Conservation (phyloP, 1,139 yeast genomes). For the Yamadazyma blattariae region DNA sequence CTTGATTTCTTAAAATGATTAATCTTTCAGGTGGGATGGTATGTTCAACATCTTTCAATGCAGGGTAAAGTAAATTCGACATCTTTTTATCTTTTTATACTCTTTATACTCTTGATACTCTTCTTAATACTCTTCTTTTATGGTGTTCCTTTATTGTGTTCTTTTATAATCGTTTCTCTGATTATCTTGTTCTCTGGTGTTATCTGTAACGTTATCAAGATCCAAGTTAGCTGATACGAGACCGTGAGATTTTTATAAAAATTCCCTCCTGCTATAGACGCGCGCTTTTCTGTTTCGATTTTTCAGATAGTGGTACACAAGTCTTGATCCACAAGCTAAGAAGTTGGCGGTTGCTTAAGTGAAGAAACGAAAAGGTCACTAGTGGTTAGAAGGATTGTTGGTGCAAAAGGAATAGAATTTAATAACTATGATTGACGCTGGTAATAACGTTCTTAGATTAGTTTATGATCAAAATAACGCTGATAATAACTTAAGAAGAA, state of each 20-base stretch:
- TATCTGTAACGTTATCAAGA: too few relatives aligned
- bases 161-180: slow-evolving; percentile 1
- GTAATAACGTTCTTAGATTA: slow-evolving; percentile 8
- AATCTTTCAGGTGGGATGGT: slow-evolving; percentile 77
- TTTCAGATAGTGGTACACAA: too few relatives aligned
- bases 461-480: slow-evolving; percentile 34
- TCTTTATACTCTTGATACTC: neutral
- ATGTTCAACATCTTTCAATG: slow-evolving; percentile 41
- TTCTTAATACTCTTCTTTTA: neutral
- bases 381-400: too few relatives aligned
- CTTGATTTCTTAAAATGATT: slow-evolving; percentile 71
- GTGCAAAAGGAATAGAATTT: too few relatives aligned
- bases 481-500: slow-evolving; percentile 32
- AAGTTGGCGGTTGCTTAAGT: too few relatives aligned
- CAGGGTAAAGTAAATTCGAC: slow-evolving; percentile 27
- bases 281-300: too few relatives aligned
- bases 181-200: too few relatives aligned
- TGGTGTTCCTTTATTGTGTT: neutral
- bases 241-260: neutral
- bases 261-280: too few relatives aligned
- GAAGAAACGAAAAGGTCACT: too few relatives aligned
- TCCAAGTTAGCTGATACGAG: neutral
- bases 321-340: too few relatives aligned
- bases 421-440: slow-evolving; percentile 1
- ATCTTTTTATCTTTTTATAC: slow-evolving; percentile 5